Conservation (phyloP, 1,139 yeast species). For the Candida buenavistaensis region DNA sequence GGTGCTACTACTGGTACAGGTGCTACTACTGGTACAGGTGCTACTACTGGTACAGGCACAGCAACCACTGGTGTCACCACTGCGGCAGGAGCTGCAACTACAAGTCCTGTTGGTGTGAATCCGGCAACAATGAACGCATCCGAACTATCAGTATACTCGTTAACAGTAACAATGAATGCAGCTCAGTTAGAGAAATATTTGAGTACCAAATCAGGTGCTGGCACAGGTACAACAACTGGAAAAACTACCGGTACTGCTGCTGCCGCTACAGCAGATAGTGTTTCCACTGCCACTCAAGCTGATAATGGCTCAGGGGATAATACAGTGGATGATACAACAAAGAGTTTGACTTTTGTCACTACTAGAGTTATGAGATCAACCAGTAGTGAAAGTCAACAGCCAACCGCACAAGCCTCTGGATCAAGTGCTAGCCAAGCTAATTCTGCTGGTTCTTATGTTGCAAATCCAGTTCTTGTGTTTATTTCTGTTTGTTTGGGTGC, state of each 20-base stretch:
- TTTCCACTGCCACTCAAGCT: slow-evolving; percentile 3
- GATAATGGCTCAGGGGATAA: neutral
- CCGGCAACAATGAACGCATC: slow-evolving; percentile 7
- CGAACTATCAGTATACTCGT: slow-evolving; percentile 12
- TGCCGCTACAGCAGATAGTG: neutral
- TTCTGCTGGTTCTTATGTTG: slow-evolving; percentile 8
- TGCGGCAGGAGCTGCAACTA: too few relatives aligned
- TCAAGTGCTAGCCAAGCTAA: slow-evolving; percentile 8
- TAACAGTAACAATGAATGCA: slow-evolving; percentile 14
- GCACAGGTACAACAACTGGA: slow-evolving; percentile 14
- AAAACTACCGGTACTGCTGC: slow-evolving; percentile 10
- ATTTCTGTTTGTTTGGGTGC: slow-evolving; percentile 7
- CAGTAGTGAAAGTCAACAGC: slow-evolving; percentile 1
- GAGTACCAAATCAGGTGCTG: slow-evolving; percentile 13
- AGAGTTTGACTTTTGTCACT: slow-evolving; percentile 14
- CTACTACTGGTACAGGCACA: slow-evolving; percentile 6
- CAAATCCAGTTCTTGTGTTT: slow-evolving; percentile 1
- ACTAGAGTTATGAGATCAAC: slow-evolving; percentile 13
- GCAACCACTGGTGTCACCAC: slow-evolving; percentile 7
- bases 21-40: slow-evolving; percentile 13
- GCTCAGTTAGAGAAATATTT: slow-evolving; percentile 8
- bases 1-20: slow-evolving; percentile 14
- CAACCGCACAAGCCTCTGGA: slow-evolving; percentile 5
- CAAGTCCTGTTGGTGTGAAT: slow-evolving; percentile 6
- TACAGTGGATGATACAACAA: slow-evolving; percentile 7